Evolutionary conservation across 2,329 filamentous ascomycete genomes (phyloP), one percentile per base, ranked within the genome.

Genomic region (Lachnellula hyalina): DNA sequence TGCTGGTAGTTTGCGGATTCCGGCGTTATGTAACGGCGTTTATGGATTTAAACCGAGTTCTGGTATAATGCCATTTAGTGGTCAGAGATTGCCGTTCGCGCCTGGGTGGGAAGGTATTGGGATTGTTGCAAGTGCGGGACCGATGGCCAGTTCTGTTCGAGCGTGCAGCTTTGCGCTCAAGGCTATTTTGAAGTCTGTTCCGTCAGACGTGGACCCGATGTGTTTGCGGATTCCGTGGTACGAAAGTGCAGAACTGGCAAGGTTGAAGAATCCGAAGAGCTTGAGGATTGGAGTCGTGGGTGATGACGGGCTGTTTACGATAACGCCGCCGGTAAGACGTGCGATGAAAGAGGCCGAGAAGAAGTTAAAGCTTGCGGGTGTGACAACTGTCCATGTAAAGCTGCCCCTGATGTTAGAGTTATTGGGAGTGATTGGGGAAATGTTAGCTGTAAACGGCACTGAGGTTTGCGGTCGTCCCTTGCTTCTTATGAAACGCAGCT

Each of bases 101-200:
- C 0, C 81, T 74, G 55, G 76, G 77, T 9, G 76, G 77, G 0
- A 79, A 81, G 61, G 74, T 78, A 52, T 70, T 72, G 6, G 77
- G 77, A 0, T 67, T 76, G 1, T 75, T 3, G 80, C 77, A 0
- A 74, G 73, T 52, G 72, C 74, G 5, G 78, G 80, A 23, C 78
- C 75, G 0, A 65, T 80, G 52, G 52, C 55, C 15, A 57, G 48
- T 21, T 54, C 55, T n/a, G 41, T 54, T 11, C 52, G 55, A 12
- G 47, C 35, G 6, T 51, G 48, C 19, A 48, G 28, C 9, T 52
- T 57, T 28, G 54, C 54, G 17, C 25, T 57, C 40, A 40, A 55
- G 34, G 34, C 49, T 4, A 32, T 57, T 21, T 49, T 57, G 32
- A 47, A 42, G n/a, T 34, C 35, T 17, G 36, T 41, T 9, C 49